Evolutionary conservation across 2,329 filamentous ascomycete species (phyloP).

Genomic region (Colletotrichum sp.): DNA sequence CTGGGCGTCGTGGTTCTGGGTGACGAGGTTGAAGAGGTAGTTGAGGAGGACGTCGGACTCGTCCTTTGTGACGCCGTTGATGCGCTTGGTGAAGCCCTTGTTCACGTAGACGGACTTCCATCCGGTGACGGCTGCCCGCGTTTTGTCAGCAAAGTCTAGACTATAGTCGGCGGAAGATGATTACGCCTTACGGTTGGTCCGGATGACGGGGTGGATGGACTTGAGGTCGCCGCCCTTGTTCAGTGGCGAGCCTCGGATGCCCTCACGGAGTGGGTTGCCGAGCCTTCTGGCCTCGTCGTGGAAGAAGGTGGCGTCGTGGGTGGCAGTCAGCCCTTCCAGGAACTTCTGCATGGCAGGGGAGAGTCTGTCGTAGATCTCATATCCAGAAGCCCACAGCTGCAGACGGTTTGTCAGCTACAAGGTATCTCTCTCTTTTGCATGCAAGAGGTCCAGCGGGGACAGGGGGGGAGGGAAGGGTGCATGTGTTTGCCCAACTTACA

Average conservation of each 20-base stretch:
- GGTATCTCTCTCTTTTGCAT: not conserved
- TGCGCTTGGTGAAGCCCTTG: conserved; percentile 56
- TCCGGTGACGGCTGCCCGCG: conserved; percentile 49
- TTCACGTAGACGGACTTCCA: conserved; percentile 62
- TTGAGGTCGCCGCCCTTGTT: conserved; percentile 59
- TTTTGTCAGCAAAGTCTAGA: not conserved
- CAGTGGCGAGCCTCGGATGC: conserved; percentile 57
- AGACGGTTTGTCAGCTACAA: conserved; percentile 23
- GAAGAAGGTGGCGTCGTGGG: conserved; percentile 55
- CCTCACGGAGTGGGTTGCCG: conserved; percentile 49
- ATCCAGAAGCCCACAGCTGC: conserved; percentile 55
- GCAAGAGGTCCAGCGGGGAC: not conserved
- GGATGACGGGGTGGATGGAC: conserved; percentile 58
- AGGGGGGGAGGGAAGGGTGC: not conserved
- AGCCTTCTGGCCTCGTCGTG: conserved; percentile 52
- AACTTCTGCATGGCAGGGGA: conserved; percentile 52
- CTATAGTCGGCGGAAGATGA: not conserved
- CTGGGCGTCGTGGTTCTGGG: conserved; percentile 62
- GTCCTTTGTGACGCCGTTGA: conserved; percentile 59
- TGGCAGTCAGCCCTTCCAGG: conserved; percentile 54
- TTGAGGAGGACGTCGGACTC: conserved; percentile 57
- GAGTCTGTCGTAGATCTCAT: conserved; percentile 60
- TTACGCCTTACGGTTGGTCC: conserved; percentile 53
- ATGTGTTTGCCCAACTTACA: conserved; percentile 25
- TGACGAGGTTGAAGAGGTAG: conserved; percentile 53